Evolutionary conservation across 2,329 filamentous ascomycete genomes (phyloP).

Genomic region (Diplodia sapinea): DNA sequence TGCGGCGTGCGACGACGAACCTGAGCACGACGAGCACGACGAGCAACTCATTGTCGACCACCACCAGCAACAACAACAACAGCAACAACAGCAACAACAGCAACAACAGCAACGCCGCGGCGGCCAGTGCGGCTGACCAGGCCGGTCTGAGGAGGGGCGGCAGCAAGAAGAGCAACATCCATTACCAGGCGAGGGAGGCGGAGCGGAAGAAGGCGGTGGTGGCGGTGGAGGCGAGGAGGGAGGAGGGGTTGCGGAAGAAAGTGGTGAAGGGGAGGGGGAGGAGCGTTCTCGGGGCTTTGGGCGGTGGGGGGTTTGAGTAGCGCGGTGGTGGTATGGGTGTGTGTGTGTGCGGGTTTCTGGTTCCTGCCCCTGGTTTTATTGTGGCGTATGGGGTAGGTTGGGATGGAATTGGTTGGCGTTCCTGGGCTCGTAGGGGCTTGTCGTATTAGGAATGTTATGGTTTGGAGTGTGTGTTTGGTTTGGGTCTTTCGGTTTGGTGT

Average conservation of each 20-base stretch:
- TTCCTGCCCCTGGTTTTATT: not conserved
- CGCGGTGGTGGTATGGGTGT: not conserved
- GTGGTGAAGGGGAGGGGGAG: conserved; percentile 42
- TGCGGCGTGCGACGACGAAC: conserved; percentile 73
- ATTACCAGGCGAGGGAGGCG: conserved; percentile 64
- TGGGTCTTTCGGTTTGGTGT: not conserved
- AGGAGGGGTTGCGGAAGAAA: conserved; percentile 55
- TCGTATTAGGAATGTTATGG: not conserved
- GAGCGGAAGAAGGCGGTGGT: conserved; percentile 60
- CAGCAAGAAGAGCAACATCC: conserved; percentile 65
- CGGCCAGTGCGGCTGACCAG: conserved; percentile 36
- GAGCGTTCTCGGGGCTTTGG: conserved; percentile 43
- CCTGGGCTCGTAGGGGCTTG: too few relatives aligned
- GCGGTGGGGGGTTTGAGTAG: conserved; percentile 45
- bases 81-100: not conserved
- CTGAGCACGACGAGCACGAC: conserved; percentile 37
- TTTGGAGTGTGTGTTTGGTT: not conserved
- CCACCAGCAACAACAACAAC: too few relatives aligned
- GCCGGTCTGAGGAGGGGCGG: conserved; percentile 55
- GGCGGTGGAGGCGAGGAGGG: conserved; percentile 58
- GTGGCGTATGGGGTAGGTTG: not conserved
- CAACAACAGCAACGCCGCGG: conserved; percentile 39
- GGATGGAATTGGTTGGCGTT: not conserved
- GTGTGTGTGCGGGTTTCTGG: not conserved
- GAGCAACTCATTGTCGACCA: conserved; percentile 7